These are phyloP conservation scores for Phytophthora nicotianae DNA, from an alignment of 352 stramenopile species.

Conservation along the genomic window DNA sequence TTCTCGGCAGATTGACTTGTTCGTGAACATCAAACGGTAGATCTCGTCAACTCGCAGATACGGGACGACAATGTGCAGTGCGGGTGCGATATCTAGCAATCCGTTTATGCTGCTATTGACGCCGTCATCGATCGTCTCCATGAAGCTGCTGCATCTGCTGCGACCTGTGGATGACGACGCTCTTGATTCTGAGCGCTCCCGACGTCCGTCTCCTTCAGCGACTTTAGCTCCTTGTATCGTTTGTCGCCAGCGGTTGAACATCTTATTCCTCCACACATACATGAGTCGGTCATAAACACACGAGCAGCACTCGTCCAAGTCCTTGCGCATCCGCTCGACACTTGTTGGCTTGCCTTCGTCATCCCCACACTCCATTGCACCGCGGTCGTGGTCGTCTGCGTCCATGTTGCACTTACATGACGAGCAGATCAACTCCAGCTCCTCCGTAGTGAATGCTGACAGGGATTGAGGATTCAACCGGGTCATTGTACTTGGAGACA, in stretches of 20 bases:
- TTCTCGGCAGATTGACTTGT: slow-evolving; percentile 48
- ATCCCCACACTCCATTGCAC: slow-evolving; percentile 26
- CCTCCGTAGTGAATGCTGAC: slow-evolving; percentile 49
- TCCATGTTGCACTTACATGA: slow-evolving; percentile 63
- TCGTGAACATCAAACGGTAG: slow-evolving; percentile 57
- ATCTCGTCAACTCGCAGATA: slow-evolving; percentile 60
- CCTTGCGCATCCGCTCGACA: slow-evolving; percentile 25
- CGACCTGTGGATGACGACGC: slow-evolving; percentile 16
- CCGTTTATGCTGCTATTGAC: slow-evolving; percentile 23
- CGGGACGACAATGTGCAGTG: slow-evolving; percentile 51
- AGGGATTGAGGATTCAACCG: slow-evolving; percentile 26
- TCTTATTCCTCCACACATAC: slow-evolving; percentile 83
- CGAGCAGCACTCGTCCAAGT: slow-evolving; percentile 58
- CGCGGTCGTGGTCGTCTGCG: slow-evolving; percentile 40
- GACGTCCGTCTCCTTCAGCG: slow-evolving; percentile 1
- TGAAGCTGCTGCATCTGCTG: slow-evolving; percentile 17
- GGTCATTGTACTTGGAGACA: slow-evolving; percentile 14
- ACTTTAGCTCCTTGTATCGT: slow-evolving; percentile 25
- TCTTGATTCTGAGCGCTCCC: slow-evolving; percentile 12
- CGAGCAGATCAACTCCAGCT: slow-evolving; percentile 67
- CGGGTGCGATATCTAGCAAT: slow-evolving; percentile 35
- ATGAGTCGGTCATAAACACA: slow-evolving; percentile 73
- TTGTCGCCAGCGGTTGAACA: slow-evolving; percentile 74
- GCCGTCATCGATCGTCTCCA: slow-evolving; percentile 26
- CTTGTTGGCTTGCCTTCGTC: slow-evolving; percentile 6